Percentiles rank a stretch among this genome's conserved stretches.
These are phyloP conservation scores for Dryas alaskensis DNA, from an alignment of 306 rosid genomes.

Conservation along the genomic window DNA sequence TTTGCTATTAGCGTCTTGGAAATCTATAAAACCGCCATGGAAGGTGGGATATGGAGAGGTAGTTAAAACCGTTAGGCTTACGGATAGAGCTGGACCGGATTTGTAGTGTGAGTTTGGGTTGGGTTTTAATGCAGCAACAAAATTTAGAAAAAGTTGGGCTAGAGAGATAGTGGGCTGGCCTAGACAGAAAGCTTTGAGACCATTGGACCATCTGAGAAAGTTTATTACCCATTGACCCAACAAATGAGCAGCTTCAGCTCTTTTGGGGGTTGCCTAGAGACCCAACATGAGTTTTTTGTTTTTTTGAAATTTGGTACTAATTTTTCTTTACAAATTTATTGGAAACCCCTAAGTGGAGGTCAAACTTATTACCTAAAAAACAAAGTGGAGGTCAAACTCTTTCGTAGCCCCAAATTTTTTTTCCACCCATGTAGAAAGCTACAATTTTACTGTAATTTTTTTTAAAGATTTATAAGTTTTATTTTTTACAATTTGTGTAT, in stretches of 20 bases:
- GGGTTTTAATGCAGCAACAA: not conserved
- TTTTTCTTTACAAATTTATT: no score
- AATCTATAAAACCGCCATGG: slow-evolving; percentile 9
- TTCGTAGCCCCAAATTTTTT: no score
- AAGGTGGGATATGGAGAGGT: not conserved
- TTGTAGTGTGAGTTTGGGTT: not conserved
- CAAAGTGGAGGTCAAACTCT: no score
- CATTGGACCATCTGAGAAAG: not conserved
- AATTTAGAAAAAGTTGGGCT: not conserved
- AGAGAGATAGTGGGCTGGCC: not conserved
- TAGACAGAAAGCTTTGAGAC: not conserved
- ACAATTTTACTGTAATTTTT: no score
- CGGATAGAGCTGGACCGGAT: not conserved
- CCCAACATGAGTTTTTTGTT: not conserved
- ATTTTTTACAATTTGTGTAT: no score
- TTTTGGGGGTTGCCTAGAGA: not conserved
- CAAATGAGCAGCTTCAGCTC: no score
- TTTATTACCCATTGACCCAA: no score
- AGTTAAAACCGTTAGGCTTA: slow-evolving; percentile 28
- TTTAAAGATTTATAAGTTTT: no score
- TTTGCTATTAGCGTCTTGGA: not conserved
- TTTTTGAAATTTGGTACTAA: no score
- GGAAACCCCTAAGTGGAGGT: no score
- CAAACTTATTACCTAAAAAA: no score
- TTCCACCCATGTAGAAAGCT: no score